Evolutionary conservation across 441 rosid genomes (phyloP).

Genomic region (Pelargonium australe): DNA sequence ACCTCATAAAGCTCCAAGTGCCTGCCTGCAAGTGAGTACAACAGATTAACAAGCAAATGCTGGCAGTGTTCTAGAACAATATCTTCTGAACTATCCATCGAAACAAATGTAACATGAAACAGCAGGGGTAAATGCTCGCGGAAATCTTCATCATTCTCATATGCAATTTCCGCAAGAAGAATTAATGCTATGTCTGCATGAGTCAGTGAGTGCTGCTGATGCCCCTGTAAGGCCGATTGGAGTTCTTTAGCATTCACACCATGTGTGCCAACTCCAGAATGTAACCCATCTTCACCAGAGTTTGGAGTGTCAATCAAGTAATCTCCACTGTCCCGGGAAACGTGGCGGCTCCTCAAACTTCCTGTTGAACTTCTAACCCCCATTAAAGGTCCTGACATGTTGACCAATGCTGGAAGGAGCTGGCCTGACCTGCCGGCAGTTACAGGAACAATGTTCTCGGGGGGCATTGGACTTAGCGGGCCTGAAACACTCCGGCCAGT

Average conservation of each 20-base stretch:
- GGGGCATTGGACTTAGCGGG: conserved; percentile 96
- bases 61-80: conserved; percentile 99
- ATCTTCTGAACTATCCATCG: conserved; percentile 99
- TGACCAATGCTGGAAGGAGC: conserved; percentile 82
- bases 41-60: conserved; percentile 87
- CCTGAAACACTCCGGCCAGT: conserved; percentile 92
- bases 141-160: conserved; percentile 98
- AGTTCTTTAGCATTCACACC: conserved; percentile 95
- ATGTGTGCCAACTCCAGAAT: conserved; percentile 60
- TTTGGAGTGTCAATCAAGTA: conserved; percentile 92
- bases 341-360: conserved; percentile 91
- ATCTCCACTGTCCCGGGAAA: conserved; percentile 97
- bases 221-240: conserved; percentile 96
- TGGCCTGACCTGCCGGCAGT: conserved; percentile 95
- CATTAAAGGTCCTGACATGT: conserved; percentile 96
- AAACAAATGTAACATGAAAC: conserved; percentile 95
- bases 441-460: conserved; percentile 83
- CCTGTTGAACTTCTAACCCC: conserved; percentile 97
- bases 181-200: conserved; percentile 98
- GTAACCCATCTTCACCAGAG: conserved; percentile 86
- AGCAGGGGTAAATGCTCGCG: conserved; percentile 97
- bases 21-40: conserved; percentile 96
- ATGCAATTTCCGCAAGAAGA: conserved; percentile 93
- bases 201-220: conserved; percentile 95
- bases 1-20: conserved; percentile 97